These are phyloP conservation scores for Papiliotrema nemorosa DNA, from an alignment of 1,284 basidiomycete genomes.

Conservation along the genomic window DNA sequence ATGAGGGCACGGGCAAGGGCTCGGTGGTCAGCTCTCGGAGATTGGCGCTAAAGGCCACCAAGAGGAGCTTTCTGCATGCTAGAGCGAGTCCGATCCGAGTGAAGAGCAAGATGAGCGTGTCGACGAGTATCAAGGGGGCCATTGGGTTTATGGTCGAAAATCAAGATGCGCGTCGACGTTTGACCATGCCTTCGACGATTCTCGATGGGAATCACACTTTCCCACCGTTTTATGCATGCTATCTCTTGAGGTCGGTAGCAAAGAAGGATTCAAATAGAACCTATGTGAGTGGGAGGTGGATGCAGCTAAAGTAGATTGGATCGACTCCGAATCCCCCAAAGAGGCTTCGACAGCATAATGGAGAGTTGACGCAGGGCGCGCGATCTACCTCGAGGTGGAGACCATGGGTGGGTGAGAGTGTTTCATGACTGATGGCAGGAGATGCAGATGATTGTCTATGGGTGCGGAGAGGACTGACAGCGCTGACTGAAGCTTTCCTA, in stretches of 20 bases:
- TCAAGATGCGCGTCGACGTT: no score
- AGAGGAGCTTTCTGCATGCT: conserved; percentile 42
- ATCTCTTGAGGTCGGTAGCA: conserved; percentile 69
- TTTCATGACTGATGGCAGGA: conserved; percentile 20
- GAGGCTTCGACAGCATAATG: conserved; percentile 81
- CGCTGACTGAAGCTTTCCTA: conserved; percentile 61
- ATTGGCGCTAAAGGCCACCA: conserved; percentile 39
- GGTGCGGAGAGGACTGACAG: conserved; percentile 16
- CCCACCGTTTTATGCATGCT: conserved; percentile 82
- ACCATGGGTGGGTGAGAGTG: conserved; percentile 71
- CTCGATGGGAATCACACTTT: conserved; percentile 58
- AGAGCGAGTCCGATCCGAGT: conserved; percentile 41
- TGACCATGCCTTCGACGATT: conserved; percentile 39
- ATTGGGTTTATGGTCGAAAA: not conserved
- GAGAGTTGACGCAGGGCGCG: conserved; percentile 70
- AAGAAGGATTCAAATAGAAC: conserved; percentile 57
- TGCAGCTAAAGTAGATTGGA: conserved; percentile 59
- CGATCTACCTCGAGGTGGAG: conserved; percentile 65
- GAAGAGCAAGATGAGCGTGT: conserved; percentile 39
- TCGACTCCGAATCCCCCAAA: conserved; percentile 77
- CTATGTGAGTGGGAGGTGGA: conserved; percentile 48
- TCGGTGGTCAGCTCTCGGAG: conserved; percentile 38
- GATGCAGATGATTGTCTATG: conserved; percentile 84
- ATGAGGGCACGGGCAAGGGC: conserved; percentile 8
- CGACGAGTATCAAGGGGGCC: conserved; percentile 39